Percentiles rank a stretch among this genome's conserved stretches.
phyloP scores from a whole-genome alignment of 169 alveolate genomes.

The Besnoitia besnoiti region DNA sequence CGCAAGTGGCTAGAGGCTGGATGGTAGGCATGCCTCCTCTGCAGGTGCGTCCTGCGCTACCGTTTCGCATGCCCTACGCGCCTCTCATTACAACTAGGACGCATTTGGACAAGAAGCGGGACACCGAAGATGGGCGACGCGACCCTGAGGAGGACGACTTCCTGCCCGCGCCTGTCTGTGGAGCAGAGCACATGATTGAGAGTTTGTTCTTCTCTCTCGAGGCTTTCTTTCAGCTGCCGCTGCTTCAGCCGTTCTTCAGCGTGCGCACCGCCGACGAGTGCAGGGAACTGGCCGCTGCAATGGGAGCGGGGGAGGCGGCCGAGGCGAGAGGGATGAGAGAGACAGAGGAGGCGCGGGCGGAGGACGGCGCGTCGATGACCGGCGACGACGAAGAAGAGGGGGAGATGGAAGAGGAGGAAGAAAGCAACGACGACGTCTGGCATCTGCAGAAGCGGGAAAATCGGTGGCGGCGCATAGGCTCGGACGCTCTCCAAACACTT shows the following conservation, averaged over 20 bases:
- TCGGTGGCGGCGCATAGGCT: conserved; percentile 11
- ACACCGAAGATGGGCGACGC: neutral
- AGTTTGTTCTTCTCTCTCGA: conserved; percentile 21
- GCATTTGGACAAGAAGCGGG: neutral
- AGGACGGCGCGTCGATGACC: neutral
- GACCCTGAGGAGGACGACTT: neutral
- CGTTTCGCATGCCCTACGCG: neutral
- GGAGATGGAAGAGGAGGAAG: conserved; percentile 25
- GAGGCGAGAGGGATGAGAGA: neutral
- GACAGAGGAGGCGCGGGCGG: neutral
- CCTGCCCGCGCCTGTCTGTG: neutral
- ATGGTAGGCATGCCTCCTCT: neutral
- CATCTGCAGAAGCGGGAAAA: neutral
- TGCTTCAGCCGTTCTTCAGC: conserved; percentile 2
- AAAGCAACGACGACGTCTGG: neutral
- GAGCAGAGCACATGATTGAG: conserved; percentile 20
- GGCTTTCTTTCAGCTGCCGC: conserved; percentile 5
- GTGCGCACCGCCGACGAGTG: neutral
- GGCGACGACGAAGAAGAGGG: conserved; percentile 26
- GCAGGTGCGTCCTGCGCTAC: neutral
- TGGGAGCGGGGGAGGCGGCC: neutral
- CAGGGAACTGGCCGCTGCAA: neutral
- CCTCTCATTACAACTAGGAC: neutral
- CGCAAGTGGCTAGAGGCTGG: conserved; percentile 26
- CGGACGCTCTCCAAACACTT: neutral